Base-by-base conservation (phyloP, 2,329 filamentous ascomycete genomes). In the Fusarium coffeatum region DNA sequence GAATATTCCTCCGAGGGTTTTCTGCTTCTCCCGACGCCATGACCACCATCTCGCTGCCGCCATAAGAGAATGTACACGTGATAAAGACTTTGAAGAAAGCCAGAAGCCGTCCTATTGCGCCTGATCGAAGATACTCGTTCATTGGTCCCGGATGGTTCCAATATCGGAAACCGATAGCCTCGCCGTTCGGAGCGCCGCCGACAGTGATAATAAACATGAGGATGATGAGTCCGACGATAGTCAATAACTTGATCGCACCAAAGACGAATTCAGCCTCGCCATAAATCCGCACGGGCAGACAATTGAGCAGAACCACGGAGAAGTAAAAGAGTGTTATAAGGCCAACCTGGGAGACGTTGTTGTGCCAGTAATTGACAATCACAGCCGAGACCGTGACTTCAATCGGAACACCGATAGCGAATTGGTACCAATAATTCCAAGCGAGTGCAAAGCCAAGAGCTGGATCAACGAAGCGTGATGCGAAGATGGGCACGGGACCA, bases 401-500 rank as follows among this genome's bases (percentile, higher is more conserved):
- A 46, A 87, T 85, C 1, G 84, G 87, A 20, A 89, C 81, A 9
- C 88, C 79, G 65, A 90, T 88, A 32, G 84, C 81, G 64, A 89
- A 88, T 2, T 86, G 85, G 71, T 89, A 89, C 83, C 86, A 89
- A 77, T 89, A 89, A 68, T 88, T 88, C 85, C 85, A 88, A 4
- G 85, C 87, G 20, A 81, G 63, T 1, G 64, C 64, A 5, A 67
- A 67, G 1, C 83, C 84, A 32, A 88, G 76, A 34, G 83, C 86
- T 3, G 83, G 81, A 55, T 88, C 86, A 59, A 88, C 83, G 61
- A 86, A 88, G 23, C 87, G 85, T 46, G 82, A n/a, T 12, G 59
- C 59, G 10, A 62, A 62, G 18, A 60, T 62, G 3, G 55, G 55
- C 16, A 62, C 55, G 12, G 55, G 55, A 0, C 59, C 59, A 0